These are phyloP conservation scores for Kalanchoe fedtschenkoi DNA, from an alignment of 164 flowering plant species.

Conservation along the genomic window DNA sequence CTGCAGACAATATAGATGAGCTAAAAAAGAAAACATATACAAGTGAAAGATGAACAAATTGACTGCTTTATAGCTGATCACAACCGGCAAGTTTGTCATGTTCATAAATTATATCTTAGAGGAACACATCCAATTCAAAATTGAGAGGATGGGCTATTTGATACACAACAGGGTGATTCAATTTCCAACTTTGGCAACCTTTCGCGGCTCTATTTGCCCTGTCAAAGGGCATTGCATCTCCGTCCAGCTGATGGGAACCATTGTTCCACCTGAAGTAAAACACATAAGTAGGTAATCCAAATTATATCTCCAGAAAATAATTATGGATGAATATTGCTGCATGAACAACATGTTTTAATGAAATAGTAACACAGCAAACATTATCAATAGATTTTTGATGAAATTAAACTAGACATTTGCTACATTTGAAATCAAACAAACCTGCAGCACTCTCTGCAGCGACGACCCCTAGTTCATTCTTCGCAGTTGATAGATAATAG, in stretches of 20 bases:
- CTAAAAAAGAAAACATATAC: too few relatives aligned
- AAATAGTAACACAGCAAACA: background rate
- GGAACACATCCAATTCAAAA: too few relatives aligned
- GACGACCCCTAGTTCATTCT: conserved; percentile 91
- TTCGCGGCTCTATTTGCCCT: conserved; percentile 74
- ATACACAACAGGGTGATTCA: conserved; percentile 11
- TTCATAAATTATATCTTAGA: too few relatives aligned
- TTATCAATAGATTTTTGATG: background rate
- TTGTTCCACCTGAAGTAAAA: conserved; percentile 46
- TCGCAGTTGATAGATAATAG: conserved; percentile 83
- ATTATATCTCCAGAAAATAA: too few relatives aligned
- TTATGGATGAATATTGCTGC: background rate
- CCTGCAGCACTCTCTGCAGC: conserved; percentile 94
- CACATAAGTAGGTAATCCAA: background rate
- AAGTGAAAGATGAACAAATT: too few relatives aligned
- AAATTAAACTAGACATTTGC: background rate
- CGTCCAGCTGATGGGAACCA: conserved; percentile 92
- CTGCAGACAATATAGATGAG: too few relatives aligned
- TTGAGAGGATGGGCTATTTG: too few relatives aligned
- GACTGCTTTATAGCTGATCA: too few relatives aligned
- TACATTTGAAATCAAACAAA: conserved; percentile 13
- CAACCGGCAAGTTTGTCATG: too few relatives aligned
- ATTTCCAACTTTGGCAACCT: conserved; percentile 65
- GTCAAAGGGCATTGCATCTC: conserved; percentile 96
- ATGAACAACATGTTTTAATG: background rate